Base-by-base conservation (phyloP, 495 filamentous ascomycete species). In the Polyplosphaeria fusca region DNA sequence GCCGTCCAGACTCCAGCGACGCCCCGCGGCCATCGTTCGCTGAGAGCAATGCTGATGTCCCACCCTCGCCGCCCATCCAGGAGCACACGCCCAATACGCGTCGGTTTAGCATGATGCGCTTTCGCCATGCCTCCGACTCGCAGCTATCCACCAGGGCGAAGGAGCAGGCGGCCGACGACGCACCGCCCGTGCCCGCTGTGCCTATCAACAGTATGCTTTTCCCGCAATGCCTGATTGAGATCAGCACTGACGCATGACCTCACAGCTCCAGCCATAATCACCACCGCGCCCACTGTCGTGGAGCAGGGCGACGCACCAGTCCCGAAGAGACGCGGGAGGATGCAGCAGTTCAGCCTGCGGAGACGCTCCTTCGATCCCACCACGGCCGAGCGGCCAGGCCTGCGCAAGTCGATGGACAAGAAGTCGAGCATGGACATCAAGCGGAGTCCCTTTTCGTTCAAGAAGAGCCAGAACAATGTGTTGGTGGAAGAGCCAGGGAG, bases 121-220 rank as follows among this genome's bases (percentile, higher is more conserved):
- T 95, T 66, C 85, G 92, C 44, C 88, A 96, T 81, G 91, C 89
- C 43, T 96, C 91, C 14, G 93, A 98, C 70, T 88, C 93, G 42
- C 90, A 95, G 67, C 76, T 96, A 47, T 89, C 89, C 9, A 72
- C 77, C 47, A 88, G 85, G 65, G 86, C 87, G 39, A 90, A 85
- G 68, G 81, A 86, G 51, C 86, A 88, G 59, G 86, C 76, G 47
- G 70, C 75, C 55, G 52, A 60, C 2, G 28, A 60, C 11, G 55
- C 56, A 9, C 89, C 88, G 38, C 88, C 88, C 9, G 73, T 94
- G 49, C 89, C 71, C 2, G 50, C 60, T 13, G 39, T 67, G 50
- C 63, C 81, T 20, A 57, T 27, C 44, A 35, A 49, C 24, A 52
- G 43, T 49, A 61, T 41, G 18, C 58, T 30, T 60, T 25, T 13